Conservation (phyloP, 2,329 filamentous ascomycete genomes). For the Colletotrichum gloeosporioides region DNA sequence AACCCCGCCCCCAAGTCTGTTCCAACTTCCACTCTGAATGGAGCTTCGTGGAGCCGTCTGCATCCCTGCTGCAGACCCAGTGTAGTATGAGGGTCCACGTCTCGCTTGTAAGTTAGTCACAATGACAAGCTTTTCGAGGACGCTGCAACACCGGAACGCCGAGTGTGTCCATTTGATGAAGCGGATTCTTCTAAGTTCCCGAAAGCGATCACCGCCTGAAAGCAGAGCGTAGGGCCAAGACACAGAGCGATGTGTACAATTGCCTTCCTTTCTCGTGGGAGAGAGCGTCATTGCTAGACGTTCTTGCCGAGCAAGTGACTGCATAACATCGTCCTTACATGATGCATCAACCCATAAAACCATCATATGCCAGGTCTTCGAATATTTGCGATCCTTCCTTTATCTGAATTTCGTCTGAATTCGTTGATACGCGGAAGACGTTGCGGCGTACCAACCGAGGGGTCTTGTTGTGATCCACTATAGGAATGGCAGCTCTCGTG, state of each 20-base stretch:
- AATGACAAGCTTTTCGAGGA: neutral
- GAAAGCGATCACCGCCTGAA: neutral
- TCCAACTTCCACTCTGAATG: neutral
- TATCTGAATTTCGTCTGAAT: neutral
- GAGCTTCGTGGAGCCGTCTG: neutral
- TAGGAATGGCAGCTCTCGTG: neutral
- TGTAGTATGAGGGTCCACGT: neutral
- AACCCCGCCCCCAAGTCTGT: neutral
- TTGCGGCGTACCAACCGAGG: neutral
- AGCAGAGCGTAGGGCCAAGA: neutral
- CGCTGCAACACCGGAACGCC: neutral
- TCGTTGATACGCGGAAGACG: neutral
- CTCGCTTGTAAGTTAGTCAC: neutral
- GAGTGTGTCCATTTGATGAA: neutral
- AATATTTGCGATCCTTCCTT: neutral
- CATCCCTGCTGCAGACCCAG: neutral
- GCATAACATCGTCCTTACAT: neutral
- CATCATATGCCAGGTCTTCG: neutral
- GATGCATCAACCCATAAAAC: neutral
- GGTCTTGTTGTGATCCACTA: neutral
- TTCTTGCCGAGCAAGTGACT: neutral
- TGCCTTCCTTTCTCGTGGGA: neutral
- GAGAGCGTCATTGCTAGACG: neutral
- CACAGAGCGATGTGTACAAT: neutral
- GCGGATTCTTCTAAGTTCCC: neutral